phyloP scores from a whole-genome alignment of 371 early-diverging fungal species.

The Dichotomocladium elegans region DNA sequence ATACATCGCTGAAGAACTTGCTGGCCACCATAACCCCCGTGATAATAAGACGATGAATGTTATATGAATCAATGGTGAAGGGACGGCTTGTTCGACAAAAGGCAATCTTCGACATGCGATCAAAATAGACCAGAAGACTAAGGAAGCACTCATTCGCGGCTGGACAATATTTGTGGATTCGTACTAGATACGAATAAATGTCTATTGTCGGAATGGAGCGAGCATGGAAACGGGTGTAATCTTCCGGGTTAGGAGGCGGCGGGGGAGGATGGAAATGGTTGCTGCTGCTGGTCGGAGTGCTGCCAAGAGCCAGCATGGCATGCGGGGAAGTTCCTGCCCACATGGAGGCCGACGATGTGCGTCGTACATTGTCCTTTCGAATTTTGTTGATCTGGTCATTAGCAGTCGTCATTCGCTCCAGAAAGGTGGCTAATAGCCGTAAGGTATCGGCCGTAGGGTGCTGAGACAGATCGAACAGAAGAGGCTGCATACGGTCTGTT shows the following conservation, averaged over 20 bases:
- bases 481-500: constrained; percentile 20
- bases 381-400: constrained; percentile 35
- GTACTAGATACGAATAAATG: constrained; percentile 62
- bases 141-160: constrained; percentile 76
- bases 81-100: constrained; percentile 19
- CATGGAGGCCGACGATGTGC: constrained; percentile 14
- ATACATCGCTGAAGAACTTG: constrained; percentile 79
- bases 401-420: constrained; percentile 46
- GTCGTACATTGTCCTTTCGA: constrained; percentile 13
- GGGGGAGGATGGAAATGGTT: too few relatives aligned
- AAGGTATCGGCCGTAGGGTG: constrained; percentile 45
- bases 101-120: constrained; percentile 64
- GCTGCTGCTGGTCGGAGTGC: too few relatives aligned
- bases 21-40: constrained; percentile 63
- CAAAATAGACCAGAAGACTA: constrained; percentile 72
- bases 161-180: constrained; percentile 81
- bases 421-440: constrained; percentile 35
- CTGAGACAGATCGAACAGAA: constrained; percentile 41
- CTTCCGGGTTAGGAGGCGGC: too few relatives aligned
- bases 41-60: constrained; percentile 78
- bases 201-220: constrained; percentile 81
- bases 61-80: constrained; percentile 64
- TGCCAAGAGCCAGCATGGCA: too few relatives aligned
- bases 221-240: constrained; percentile 72
- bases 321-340: too few relatives aligned